Base-by-base conservation (phyloP, 495 filamentous ascomycete species). In the Aspergillus biplanus region DNA sequence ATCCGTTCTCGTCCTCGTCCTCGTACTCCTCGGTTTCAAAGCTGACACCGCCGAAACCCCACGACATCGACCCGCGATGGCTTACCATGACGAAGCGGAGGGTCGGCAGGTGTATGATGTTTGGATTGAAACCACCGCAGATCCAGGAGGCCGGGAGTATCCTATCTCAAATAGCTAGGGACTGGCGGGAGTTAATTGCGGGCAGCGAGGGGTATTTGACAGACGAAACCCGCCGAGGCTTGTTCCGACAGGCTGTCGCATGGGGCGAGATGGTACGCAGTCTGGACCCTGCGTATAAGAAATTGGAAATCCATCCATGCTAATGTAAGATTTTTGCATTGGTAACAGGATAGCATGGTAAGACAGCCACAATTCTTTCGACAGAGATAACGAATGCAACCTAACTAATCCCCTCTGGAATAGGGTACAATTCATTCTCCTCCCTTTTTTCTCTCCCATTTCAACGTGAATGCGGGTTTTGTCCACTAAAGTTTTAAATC, bases 261-360 rank as follows among this genome's bases (percentile, higher is more conserved):
- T 97, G 92, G 93, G 93, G 92, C 35, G 94, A 98, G 78, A 92
- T 93, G 91, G 93, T 90, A 82, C 50, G 72, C 32, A 49, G 3
- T 35, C 46, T 57, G 33, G 52, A 48, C 15, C 18, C 39, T 50
- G 21, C 21, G 21, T 27, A 27, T 57, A 60, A 31, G 54, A 56
- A 52, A 16, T 11, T 21, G 11, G 39, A 35, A 18, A 27, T 52
- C 33, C 15, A 49, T 39, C 34, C 13, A 44, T 68, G 59, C 66
- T 71, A 64, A 71, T 52, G 35, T 32, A 21, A 0, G 33, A 6
- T n/a, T 46, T 21, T 62, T 46, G 31, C 44, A 21, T 47, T 32
- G 54, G 34, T 8, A 60, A 65, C 70, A 89, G 86, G 83, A 86
- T 65, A 73, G 77, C 39, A 87, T 87, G 84, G 83, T 86, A 75